A percentile compares a stretch with the other conserved stretches of the same genome.
Conservation (phyloP, 2,329 filamentous ascomycete genomes). For the Phyllosticta citribraziliensis region DNA sequence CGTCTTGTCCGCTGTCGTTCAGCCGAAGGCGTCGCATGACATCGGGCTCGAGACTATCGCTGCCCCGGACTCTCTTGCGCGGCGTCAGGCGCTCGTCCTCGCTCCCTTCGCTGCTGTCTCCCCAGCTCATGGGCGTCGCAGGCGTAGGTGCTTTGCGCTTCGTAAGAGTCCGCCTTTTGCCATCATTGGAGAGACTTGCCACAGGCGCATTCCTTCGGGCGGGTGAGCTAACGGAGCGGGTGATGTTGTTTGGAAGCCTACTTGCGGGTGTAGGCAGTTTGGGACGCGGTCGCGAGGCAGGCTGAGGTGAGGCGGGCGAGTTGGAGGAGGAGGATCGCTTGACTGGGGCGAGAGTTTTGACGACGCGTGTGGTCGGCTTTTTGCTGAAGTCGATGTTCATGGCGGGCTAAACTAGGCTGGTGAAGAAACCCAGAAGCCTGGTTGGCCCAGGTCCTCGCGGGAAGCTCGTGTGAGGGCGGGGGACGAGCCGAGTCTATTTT, state of each 20-base stretch:
- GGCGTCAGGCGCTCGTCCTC: slow-evolving; percentile 7
- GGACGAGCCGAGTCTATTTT: not conserved
- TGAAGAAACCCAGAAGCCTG: not conserved
- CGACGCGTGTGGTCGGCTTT: slow-evolving; percentile 6
- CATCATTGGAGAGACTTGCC: not conserved
- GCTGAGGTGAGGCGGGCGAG: slow-evolving; percentile 2
- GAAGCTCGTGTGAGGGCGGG: not conserved
- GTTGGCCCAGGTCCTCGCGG: not conserved
- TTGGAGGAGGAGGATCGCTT: slow-evolving; percentile 2
- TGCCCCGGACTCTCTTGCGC: slow-evolving; percentile 26
- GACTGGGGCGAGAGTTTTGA: slow-evolving; percentile 1
- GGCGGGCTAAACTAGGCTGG: not conserved
- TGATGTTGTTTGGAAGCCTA: not conserved
- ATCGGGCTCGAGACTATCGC: slow-evolving; percentile 28
- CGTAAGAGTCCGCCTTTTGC: slow-evolving; percentile 1
- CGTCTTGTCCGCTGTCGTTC: slow-evolving; percentile 12
- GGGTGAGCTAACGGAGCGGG: not conserved
- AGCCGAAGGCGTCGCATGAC: slow-evolving; percentile 21
- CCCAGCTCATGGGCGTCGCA: slow-evolving; percentile 2
- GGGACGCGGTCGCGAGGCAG: slow-evolving; percentile 7
- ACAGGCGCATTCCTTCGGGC: not conserved
- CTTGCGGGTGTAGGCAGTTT: slow-evolving; percentile 5
- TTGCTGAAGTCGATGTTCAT: slow-evolving; percentile 11
- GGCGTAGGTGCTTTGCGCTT: slow-evolving; percentile 10
- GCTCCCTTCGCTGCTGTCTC: slow-evolving; percentile 6